phyloP scores from a whole-genome alignment of 306 rosid species.

The Heteromeles arbutifolia region DNA sequence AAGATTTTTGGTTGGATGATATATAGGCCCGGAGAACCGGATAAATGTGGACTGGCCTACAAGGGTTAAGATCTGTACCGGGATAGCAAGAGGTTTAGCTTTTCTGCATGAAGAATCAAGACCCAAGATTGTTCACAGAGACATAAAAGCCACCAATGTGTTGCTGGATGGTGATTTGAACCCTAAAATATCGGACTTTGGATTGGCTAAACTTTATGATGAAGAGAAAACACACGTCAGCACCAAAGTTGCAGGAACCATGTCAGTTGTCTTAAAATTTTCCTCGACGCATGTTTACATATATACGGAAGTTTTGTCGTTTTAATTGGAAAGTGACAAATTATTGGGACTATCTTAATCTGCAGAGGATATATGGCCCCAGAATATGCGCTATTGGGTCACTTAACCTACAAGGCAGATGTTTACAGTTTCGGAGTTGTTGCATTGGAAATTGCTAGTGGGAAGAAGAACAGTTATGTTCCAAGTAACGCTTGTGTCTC shows the following conservation, averaged over 20 bases:
- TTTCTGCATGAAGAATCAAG: constrained; percentile 61
- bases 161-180: constrained; percentile 41
- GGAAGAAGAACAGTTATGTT: constrained; percentile 33
- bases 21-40: constrained; percentile 22
- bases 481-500: constrained; percentile 13
- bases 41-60: constrained; percentile 43
- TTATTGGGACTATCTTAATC: not conserved
- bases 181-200: constrained; percentile 59
- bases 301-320: not conserved
- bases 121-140: constrained; percentile 58
- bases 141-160: constrained; percentile 62
- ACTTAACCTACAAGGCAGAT: constrained; percentile 47
- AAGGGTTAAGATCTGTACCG: constrained; percentile 48
- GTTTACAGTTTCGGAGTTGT: constrained; percentile 59
- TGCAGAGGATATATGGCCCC: constrained; percentile 61
- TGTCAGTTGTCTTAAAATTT: constrained; percentile 26
- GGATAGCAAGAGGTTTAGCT: constrained; percentile 57
- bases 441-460: constrained; percentile 38
- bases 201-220: constrained; percentile 56
- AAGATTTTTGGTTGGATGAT: constrained; percentile 1
- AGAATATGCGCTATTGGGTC: constrained; percentile 56
- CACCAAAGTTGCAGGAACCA: constrained; percentile 54
- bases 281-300: not conserved
- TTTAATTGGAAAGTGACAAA: not conserved
- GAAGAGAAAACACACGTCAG: constrained; percentile 49